phyloP scores from a whole-genome alignment of 2,329 filamentous ascomycete species.

The Sclerotinia subarctica region DNA sequence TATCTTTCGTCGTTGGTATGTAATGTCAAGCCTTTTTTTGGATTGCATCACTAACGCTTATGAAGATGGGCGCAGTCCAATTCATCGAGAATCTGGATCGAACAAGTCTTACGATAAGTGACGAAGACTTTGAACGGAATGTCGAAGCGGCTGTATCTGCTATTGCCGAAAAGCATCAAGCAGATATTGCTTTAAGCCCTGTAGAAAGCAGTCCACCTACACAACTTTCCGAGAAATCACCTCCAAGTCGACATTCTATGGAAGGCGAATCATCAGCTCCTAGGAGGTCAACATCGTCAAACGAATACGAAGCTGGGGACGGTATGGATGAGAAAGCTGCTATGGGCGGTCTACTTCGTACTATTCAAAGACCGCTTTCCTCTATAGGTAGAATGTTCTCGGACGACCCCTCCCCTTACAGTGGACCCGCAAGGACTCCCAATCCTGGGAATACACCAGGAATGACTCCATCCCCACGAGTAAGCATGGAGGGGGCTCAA shows the following conservation, averaged over 20 bases:
- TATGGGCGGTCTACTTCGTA: slow-evolving; percentile 79
- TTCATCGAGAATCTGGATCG: slow-evolving; percentile 97
- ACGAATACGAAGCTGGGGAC: slow-evolving; percentile 50
- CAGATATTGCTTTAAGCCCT: slow-evolving; percentile 44
- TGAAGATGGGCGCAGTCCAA: slow-evolving; percentile 83
- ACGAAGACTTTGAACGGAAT: slow-evolving; percentile 92
- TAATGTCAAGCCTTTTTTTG: slow-evolving; percentile 20
- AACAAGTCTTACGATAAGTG: slow-evolving; percentile 86
- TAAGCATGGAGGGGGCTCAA: slow-evolving; percentile 31
- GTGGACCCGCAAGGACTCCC: slow-evolving; percentile 44
- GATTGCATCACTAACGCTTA: slow-evolving; percentile 18
- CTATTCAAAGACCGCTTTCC: slow-evolving; percentile 85
- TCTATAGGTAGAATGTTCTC: slow-evolving; percentile 95
- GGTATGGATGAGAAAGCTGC: slow-evolving; percentile 70
- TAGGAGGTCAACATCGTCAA: slow-evolving; percentile 52
- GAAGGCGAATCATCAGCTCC: slow-evolving; percentile 59
- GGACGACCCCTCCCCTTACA: slow-evolving; percentile 51
- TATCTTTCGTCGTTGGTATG: slow-evolving; percentile 88
- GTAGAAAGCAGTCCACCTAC: slow-evolving; percentile 37
- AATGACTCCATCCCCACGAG: slow-evolving; percentile 35
- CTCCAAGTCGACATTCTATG: slow-evolving; percentile 52
- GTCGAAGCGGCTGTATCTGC: slow-evolving; percentile 96
- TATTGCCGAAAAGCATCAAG: slow-evolving; percentile 84
- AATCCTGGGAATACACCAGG: slow-evolving; percentile 45
- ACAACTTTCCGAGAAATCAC: slow-evolving; percentile 46